Conservation (phyloP, 768 basidiomycete species). For the Boletus vermiculosoides region DNA sequence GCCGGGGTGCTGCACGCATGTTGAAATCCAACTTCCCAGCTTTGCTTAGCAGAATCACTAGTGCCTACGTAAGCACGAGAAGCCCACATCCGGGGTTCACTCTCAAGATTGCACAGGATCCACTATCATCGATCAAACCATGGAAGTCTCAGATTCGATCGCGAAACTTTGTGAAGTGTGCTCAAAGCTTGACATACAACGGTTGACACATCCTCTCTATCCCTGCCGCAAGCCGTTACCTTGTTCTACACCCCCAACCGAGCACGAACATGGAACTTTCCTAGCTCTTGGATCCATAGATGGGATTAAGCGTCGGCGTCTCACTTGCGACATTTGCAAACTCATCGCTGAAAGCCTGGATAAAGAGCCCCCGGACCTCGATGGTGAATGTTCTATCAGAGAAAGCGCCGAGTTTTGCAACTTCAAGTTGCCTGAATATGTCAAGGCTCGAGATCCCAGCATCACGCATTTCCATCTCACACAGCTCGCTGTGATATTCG, state of each 20-base stretch:
- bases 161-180: conserved; percentile 7
- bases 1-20: neutral
- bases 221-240: conserved; percentile 1
- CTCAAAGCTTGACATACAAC: conserved; percentile 5
- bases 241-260: conserved; percentile 5
- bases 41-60: no score
- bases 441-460: conserved; percentile 1
- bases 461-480: conserved; percentile 20
- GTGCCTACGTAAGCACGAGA: neutral
- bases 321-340: conserved; percentile 12
- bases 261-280: neutral
- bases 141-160: neutral
- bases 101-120: neutral
- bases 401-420: conserved; percentile 4
- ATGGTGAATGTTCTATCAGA: conserved; percentile 4
- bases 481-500: conserved; percentile 2
- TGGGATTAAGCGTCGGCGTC: conserved; percentile 14
- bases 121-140: conserved; percentile 3
- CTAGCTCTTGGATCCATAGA: conserved; percentile 9
- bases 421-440: conserved; percentile 3
- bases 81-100: neutral
- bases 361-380: conserved; percentile 8
- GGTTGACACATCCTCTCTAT: neutral
- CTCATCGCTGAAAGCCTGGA: conserved; percentile 14
- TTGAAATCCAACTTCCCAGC: neutral